phyloP scores from a whole-genome alignment of 805 yeast genomes.

The Diddensiella caesifluorescens region DNA sequence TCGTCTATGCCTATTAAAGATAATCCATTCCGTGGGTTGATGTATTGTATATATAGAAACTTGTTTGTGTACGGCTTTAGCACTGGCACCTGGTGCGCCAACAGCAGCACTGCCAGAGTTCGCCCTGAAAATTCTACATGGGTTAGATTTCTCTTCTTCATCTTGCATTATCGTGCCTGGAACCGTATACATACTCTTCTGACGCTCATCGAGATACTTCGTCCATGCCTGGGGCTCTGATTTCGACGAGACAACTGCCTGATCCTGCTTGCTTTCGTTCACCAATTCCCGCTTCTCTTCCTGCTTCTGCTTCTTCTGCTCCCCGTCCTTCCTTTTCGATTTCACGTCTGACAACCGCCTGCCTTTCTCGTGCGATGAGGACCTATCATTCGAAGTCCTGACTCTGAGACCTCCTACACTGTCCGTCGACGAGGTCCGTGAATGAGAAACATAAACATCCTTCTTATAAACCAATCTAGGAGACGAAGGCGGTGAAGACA shows the following conservation, averaged over 20 bases:
- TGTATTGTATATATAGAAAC: conserved; percentile 41
- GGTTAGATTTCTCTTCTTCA: conserved; percentile 18
- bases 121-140: conserved; percentile 25
- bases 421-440: neutral
- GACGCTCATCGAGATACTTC: conserved; percentile 20
- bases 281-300: too few species aligned
- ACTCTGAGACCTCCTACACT: neutral
- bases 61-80: conserved; percentile 32
- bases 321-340: too few species aligned
- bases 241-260: too few species aligned
- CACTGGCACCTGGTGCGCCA: conserved; percentile 28
- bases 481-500: neutral
- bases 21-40: conserved; percentile 19
- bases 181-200: conserved; percentile 14
- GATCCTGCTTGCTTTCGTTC: too few species aligned
- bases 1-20: conserved; percentile 24
- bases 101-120: conserved; percentile 22
- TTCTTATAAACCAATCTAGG: neutral
- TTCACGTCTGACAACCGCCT: too few species aligned
- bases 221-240: conserved; percentile 14
- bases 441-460: neutral
- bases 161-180: conserved; percentile 7
- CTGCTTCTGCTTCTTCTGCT: too few species aligned
- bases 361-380: too few species aligned
- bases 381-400: neutral